Evolutionary conservation across 768 basidiomycete species (phyloP), one percentile per base, ranked within the genome.

Genomic region (Amanita brunnescens): DNA sequence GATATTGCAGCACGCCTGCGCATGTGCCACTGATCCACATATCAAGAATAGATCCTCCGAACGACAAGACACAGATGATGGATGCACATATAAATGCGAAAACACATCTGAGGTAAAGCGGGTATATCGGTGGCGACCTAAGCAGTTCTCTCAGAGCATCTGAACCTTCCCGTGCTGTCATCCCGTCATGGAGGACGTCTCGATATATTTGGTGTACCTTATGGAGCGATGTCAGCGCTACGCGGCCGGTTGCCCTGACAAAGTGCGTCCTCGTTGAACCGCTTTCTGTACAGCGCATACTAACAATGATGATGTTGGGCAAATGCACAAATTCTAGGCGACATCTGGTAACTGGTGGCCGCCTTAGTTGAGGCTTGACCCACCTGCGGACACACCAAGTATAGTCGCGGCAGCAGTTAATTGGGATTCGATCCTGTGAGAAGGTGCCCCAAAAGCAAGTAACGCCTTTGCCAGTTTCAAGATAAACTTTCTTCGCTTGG

Each of bases 381-480:
- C 10, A 73, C 75, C 83, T 49, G 87, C 86, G 57, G 85, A 77
- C 55, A 90, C 76, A 29, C 86, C 81, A 13, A 96, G 77, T 51
- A 90, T 85, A 9, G 76, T 70, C 5, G 91, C 85, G 2, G 90
- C 91, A 3, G 87, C 80, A 53, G 76, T 74, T 35, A 97, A 78
- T 63, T 94, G 92, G 1, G 89, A 83, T 68, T 95, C 91, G 55
- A 94, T 85, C 16, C 94, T 78, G 65, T 96, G 94, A 18, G 91
- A 91, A 1, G 92, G 92, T n/a, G 92, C 88, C 16, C 93, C 93
- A 63, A 89, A 94, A n/a, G 83, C 76, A 63, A 97, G 79, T 52
- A 97, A 76, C 9, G 89, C 88, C 62, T 90, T 87, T 2, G 91
- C 89, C 21, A 96, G 77, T 62, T 84, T 85, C 58, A 94, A 70